Base-by-base conservation (phyloP, 2,329 filamentous ascomycete genomes). In the Phialemoniopsis sp. region DNA sequence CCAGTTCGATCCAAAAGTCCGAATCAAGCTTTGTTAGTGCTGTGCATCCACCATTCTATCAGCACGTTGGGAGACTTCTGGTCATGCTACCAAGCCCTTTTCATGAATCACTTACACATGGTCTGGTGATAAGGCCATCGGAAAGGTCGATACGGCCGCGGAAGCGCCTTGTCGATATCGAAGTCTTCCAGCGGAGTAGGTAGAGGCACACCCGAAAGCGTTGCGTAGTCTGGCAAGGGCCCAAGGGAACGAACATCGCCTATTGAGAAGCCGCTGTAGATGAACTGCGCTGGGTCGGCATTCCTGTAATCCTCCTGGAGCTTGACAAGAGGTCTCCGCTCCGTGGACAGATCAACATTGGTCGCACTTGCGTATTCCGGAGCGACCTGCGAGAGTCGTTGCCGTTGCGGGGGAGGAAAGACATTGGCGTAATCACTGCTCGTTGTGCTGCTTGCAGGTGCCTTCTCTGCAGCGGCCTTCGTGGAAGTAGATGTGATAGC, bases 1-100 rank as follows among this genome's bases (percentile, higher is more conserved):
- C 87, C 3, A 95, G 72, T 61, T 95, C 89, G n/a, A 95, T 68
- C 89, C 89, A 95, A 78, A 84, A 95, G 55, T 94, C 82, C 0
- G 80, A 67, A 45, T 95, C 86, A 59, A 93, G 66, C 50, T 88
- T 94, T 32, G 76, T 82, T 8, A 91, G 67, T 3, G 87, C 87
- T 93, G 43, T 1, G 15, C 29, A 10, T 12, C 8, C 1, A 13
- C 34, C 5, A 18, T 50, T 35, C 53, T 42, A 10, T 26, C 21
- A 26, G 21, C 21, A 6, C 21, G 21, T 26, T 26, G 21, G 10
- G 10, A 6, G 21, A 6, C 6, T 26, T 26, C 10, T 10, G 21
- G 6, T 26, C 21, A 10, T 26, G 21, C 10, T 26, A 10, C 10
- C 21, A 6, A 10, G 21, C 10, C 21, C 10, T 6, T 45, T 46